A percentile compares a stretch with the other conserved stretches of the same genome.
Conservation (phyloP, 441 rosid genomes). For the Arabidopsis hybrid region DNA sequence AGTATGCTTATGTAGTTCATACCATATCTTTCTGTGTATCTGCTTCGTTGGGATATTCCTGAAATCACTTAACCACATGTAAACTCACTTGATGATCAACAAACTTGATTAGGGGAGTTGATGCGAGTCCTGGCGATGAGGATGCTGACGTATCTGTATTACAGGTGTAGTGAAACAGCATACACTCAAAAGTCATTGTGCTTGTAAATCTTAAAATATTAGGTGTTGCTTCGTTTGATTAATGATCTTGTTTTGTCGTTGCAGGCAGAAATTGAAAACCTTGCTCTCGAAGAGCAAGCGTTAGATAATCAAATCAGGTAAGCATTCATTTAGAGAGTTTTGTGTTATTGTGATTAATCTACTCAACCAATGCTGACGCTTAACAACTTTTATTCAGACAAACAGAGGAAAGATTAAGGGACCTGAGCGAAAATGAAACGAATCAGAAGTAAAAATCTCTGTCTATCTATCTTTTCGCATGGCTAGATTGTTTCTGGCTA, state of each 20-base stretch:
- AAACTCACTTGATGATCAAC: conserved; percentile 45
- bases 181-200: not conserved
- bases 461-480: conserved; percentile 5
- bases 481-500: conserved; percentile 14
- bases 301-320: conserved; percentile 89
- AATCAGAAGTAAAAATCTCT: conserved; percentile 66
- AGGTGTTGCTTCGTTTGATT: conserved; percentile 21
- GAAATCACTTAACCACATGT: conserved; percentile 32
- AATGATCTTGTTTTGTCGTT: conserved; percentile 40
- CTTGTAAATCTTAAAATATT: not conserved
- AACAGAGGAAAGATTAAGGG: conserved; percentile 77
- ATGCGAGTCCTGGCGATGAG: conserved; percentile 64
- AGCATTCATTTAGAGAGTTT: conserved; percentile 39
- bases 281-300: conserved; percentile 67
- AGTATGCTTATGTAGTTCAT: conserved; percentile 31
- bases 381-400: conserved; percentile 58
- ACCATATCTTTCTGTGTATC: conserved; percentile 17
- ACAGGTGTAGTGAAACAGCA: conserved; percentile 57
- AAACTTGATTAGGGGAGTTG: conserved; percentile 76
- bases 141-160: conserved; percentile 61
- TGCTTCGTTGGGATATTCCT: conserved; percentile 32
- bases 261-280: conserved; percentile 83
- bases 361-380: conserved; percentile 48
- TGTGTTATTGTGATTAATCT: conserved; percentile 34
- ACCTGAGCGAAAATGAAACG: conserved; percentile 78